Percentiles rank a stretch among this genome's conserved stretches.
phyloP scores from a whole-genome alignment of 768 basidiomycete genomes.

The Pleurotus cornucopiae region DNA sequence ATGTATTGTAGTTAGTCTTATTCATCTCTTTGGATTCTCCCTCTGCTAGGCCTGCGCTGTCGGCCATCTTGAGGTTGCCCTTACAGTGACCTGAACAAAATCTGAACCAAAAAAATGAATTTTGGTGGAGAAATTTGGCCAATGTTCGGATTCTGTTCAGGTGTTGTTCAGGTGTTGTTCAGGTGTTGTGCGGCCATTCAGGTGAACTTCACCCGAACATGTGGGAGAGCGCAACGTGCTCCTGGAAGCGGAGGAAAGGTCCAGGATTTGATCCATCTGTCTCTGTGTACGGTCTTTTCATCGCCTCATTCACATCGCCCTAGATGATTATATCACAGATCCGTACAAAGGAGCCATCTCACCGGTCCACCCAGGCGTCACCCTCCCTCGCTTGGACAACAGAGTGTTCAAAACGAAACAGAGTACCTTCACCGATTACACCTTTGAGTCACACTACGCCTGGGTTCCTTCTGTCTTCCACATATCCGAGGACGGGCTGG shows the following conservation, averaged over 20 bases:
- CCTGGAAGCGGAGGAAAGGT: constrained; percentile 13
- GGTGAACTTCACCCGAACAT: too few species aligned
- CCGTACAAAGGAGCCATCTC: constrained; percentile 7
- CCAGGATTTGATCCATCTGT: constrained; percentile 14
- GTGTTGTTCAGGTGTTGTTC: too few species aligned
- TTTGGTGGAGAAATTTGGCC: too few species aligned
- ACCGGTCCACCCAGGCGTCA: not conserved
- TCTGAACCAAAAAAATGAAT: too few species aligned
- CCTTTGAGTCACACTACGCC: constrained; percentile 2
- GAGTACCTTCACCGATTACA: not conserved
- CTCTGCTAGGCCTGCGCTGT: too few species aligned
- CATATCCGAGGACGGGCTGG: constrained; percentile 11
- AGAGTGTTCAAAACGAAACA: not conserved
- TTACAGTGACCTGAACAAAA: too few species aligned
- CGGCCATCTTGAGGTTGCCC: too few species aligned
- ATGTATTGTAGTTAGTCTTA: too few species aligned
- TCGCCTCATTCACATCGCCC: not conserved
- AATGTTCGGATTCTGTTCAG: too few species aligned
- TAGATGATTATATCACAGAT: constrained; percentile 2
- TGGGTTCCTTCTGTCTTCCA: constrained; percentile 15
- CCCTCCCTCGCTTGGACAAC: not conserved
- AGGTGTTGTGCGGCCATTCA: too few species aligned
- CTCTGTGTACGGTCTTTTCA: constrained; percentile 7
- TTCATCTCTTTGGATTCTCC: too few species aligned
- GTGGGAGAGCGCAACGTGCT: not conserved